Base-by-base conservation (phyloP, 768 basidiomycete species). In the Leccinum rimulosum region DNA sequence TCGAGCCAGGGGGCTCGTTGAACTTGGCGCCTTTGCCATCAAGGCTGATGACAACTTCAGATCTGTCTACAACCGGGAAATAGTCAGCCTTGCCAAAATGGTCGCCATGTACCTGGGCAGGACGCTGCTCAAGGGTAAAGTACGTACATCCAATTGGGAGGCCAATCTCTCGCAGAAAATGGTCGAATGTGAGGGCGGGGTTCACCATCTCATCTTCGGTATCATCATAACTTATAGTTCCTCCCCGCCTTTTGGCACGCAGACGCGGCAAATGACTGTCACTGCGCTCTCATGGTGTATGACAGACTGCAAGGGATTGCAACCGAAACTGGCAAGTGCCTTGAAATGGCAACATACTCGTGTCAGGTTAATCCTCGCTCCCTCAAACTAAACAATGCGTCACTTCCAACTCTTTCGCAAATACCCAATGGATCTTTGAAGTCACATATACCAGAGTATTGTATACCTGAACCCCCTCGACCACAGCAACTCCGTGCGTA, bases 241-340 rank as follows among this genome's bases (percentile, higher is more conserved):
- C 43, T 27, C 15, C 52, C 30, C 27, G 10, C 31, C 25, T 14
- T 50, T 38, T 36, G 36, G 17, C 30, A 36, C 9, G 4, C 47
- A 82, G 81, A 83, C 59, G 82, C 82, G 2, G 81, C 82, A 0
- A 83, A 83, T 60, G 82, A 83, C 57, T 79, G 76, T 47, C 75
- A 83, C 58, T 79, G 75, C 47, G 79, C 77, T 4, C 66, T 83
- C 14, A 72, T 75, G 66, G 76, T 82, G 19, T 79, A 80, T 64
- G 71, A 74, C 19, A 68, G 60, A 40, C 54, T 83, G n/a, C 50
- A 72, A 25, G 63, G 57, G 3, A 73, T 77, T 4, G 78, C 78
- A 2, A 50, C 59, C 17, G 54, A 64, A 17, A 40, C 64, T 11
- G 60, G 62, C 22, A 62, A 60, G 30, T 52, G 52, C 28, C 45